phyloP scores from a whole-genome alignment of 768 basidiomycete genomes.

The Inosperma sp. region DNA sequence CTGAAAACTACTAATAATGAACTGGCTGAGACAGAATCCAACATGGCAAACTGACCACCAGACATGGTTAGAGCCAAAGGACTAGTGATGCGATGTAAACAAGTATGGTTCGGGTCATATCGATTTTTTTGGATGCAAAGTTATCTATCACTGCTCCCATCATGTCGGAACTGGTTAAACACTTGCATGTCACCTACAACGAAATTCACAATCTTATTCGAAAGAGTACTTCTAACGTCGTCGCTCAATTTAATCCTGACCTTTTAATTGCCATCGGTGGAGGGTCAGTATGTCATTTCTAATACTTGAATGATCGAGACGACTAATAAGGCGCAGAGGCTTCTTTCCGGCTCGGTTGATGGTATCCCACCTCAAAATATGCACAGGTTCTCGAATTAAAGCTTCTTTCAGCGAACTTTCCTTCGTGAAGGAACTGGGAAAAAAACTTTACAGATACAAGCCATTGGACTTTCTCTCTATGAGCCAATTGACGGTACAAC shows the following conservation, averaged over 20 bases:
- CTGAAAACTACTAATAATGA: slow-evolving; percentile 19
- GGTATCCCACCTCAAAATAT: slow-evolving; percentile 34
- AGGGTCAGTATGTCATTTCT: slow-evolving; percentile 54
- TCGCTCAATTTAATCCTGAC: slow-evolving; percentile 78
- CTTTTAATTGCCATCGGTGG: slow-evolving; percentile 83
- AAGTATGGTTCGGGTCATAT: slow-evolving; percentile 12
- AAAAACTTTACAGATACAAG: slow-evolving; percentile 86
- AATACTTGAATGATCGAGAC: slow-evolving; percentile 16
- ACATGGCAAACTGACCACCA: slow-evolving; percentile 14
- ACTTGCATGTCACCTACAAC: slow-evolving; percentile 79
- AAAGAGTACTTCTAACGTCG: slow-evolving; percentile 60
- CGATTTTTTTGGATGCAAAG: neutral
- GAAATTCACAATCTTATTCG: slow-evolving; percentile 89
- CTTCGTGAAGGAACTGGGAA: slow-evolving; percentile 65
- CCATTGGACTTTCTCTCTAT: slow-evolving; percentile 94
- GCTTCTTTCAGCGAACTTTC: slow-evolving; percentile 65
- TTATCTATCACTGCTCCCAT: slow-evolving; percentile 13
- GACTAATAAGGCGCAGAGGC: slow-evolving; percentile 49
- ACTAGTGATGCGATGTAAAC: no score
- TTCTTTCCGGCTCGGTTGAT: slow-evolving; percentile 95
- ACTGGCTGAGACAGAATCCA: neutral
- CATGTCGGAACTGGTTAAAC: slow-evolving; percentile 48
- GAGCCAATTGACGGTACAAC: slow-evolving; percentile 79
- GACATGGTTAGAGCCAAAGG: slow-evolving; percentile 23
- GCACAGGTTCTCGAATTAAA: slow-evolving; percentile 4